phyloP scores from a whole-genome alignment of 495 filamentous ascomycete genomes.

The Neurospora sp. region DNA sequence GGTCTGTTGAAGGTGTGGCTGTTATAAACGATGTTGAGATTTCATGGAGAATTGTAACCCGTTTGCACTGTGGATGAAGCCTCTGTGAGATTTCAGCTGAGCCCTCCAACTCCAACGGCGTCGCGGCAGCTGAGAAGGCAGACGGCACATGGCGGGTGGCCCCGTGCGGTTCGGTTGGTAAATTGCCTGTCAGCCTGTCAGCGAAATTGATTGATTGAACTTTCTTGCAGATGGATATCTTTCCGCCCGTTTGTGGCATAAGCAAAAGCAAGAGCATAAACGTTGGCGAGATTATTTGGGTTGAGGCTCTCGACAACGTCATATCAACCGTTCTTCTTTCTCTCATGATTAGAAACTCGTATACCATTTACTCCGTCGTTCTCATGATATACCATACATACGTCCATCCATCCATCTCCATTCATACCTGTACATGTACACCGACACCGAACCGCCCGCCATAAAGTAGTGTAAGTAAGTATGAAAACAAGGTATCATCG shows the following conservation, averaged over 20 bases:
- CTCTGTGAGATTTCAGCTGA: not conserved
- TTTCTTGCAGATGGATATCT: not conserved
- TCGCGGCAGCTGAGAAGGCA: not conserved
- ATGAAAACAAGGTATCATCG: not conserved
- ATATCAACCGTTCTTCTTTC: not conserved
- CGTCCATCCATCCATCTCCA: not conserved
- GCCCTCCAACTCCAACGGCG: not conserved
- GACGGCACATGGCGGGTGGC: not conserved
- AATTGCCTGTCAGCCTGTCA: not conserved
- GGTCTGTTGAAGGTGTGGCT: not conserved
- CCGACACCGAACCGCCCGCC: not conserved
- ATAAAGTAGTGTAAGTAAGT: not conserved
- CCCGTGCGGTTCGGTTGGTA: not conserved
- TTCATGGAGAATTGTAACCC: not conserved
- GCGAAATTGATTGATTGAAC: not conserved
- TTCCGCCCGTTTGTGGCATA: not conserved
- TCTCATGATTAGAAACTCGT: not conserved
- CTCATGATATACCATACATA: not conserved
- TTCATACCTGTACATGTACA: not conserved
- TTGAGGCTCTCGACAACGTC: not conserved
- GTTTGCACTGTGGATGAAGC: not conserved
- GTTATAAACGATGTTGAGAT: not conserved
- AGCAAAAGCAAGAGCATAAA: not conserved
- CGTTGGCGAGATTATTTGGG: not conserved
- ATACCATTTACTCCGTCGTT: not conserved